phyloP scores from a whole-genome alignment of 2,329 filamentous ascomycete species.

The Aspergillus niger region DNA sequence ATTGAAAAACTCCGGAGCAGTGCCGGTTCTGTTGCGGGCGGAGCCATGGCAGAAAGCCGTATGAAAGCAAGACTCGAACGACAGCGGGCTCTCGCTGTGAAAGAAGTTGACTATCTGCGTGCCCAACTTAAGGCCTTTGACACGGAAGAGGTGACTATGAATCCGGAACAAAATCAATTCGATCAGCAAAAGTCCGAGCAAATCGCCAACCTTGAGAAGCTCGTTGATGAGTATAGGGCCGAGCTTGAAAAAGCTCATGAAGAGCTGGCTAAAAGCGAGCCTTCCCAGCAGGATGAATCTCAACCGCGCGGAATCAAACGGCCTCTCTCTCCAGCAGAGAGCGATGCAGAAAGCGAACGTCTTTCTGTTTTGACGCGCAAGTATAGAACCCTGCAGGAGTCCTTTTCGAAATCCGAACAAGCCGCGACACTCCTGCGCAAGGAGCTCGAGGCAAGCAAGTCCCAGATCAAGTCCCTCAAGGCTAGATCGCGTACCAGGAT shows the following conservation, averaged over 20 bases:
- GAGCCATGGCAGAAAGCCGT: conserved; percentile 62
- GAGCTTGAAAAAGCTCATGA: conserved; percentile 75
- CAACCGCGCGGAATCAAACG: conserved; percentile 63
- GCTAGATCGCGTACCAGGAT: conserved; percentile 76
- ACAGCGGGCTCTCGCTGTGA: conserved; percentile 79
- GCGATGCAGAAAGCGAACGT: conserved; percentile 64
- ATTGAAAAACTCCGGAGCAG: conserved; percentile 69
- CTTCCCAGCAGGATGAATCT: conserved; percentile 42
- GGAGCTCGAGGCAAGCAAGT: conserved; percentile 70
- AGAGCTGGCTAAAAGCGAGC: conserved; percentile 70
- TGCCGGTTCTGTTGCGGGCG: conserved; percentile 40
- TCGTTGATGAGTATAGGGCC: conserved; percentile 81
- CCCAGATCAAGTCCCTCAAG: conserved; percentile 70
- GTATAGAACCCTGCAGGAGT: conserved; percentile 80
- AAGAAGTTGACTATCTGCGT: conserved; percentile 91
- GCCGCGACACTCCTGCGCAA: conserved; percentile 70
- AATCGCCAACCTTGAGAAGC: conserved; percentile 77
- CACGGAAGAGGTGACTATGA: conserved; percentile 82
- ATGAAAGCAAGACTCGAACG: conserved; percentile 75
- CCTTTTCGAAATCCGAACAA: conserved; percentile 69
- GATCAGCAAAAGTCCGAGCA: conserved; percentile 74
- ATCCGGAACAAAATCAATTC: conserved; percentile 66
- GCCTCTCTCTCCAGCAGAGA: conserved; percentile 58
- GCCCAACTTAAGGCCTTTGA: conserved; percentile 89
- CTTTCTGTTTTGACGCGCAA: conserved; percentile 83